phyloP scores from a whole-genome alignment of 768 basidiomycete species.

The Favolaschia claudopus region DNA sequence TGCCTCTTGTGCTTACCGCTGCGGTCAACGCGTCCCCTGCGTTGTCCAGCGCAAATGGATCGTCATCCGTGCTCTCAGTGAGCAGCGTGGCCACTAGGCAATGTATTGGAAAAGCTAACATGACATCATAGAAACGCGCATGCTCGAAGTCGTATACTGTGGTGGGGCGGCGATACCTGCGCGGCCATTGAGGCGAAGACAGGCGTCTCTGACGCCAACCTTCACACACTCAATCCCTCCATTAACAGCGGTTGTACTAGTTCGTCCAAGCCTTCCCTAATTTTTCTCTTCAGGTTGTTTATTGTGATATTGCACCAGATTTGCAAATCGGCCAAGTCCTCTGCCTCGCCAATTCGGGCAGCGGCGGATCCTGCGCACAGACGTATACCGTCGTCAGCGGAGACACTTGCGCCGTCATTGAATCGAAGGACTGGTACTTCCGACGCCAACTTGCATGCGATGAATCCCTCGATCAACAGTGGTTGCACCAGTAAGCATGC shows the following conservation, averaged over 20 bases:
- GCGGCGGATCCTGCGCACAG: neutral
- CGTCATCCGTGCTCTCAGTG: neutral
- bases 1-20: neutral
- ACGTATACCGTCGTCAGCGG: slow-evolving; percentile 1
- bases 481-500: neutral
- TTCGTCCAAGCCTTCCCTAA: neutral
- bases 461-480: neutral
- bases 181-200: neutral
- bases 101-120: too few species aligned
- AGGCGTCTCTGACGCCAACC: neutral
- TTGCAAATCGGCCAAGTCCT: slow-evolving; percentile 10
- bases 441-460: neutral
- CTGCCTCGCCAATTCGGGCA: slow-evolving; percentile 1
- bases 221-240: slow-evolving; percentile 7
- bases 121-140: too few species aligned
- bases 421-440: neutral
- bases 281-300: neutral
- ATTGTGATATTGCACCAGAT: neutral
- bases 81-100: too few species aligned
- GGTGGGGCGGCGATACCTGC: neutral
- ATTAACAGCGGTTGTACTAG: slow-evolving; percentile 22
- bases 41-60: neutral
- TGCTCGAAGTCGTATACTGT: neutral
- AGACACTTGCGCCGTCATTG: slow-evolving; percentile 1
- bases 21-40: neutral